These are phyloP conservation scores for Aureobasidium sp. DNA, from an alignment of 2,329 filamentous ascomycete species.

Conservation along the genomic window DNA sequence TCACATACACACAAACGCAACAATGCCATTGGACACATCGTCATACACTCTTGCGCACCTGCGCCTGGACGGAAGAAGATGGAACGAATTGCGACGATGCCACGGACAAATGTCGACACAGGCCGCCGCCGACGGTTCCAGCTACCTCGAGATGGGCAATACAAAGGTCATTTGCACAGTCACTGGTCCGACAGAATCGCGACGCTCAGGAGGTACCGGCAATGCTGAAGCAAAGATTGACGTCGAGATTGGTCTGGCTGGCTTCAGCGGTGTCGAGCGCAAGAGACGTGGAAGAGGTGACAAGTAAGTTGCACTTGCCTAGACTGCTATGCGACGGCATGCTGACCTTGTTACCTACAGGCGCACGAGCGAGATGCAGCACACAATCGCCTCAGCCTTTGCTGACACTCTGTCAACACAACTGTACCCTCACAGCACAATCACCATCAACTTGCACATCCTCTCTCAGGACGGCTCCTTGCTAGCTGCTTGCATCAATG, in stretches of 20 bases:
- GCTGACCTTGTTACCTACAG: constrained; percentile 37
- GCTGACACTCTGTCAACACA: constrained; percentile 71
- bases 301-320: constrained; percentile 50
- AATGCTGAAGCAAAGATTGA: constrained; percentile 57
- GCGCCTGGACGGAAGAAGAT: constrained; percentile 65
- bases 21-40: constrained; percentile 90
- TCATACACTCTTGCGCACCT: constrained; percentile 77
- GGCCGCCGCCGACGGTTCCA: constrained; percentile 83
- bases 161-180: constrained; percentile 95
- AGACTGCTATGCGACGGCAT: not conserved
- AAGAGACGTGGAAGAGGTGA: constrained; percentile 67
- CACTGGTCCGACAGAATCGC: constrained; percentile 69
- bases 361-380: constrained; percentile 70
- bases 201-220: constrained; percentile 35
- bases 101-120: constrained; percentile 88
- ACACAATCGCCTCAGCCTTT: constrained; percentile 70
- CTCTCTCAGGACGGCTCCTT: constrained; percentile 85
- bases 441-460: constrained; percentile 75
- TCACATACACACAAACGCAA: constrained; percentile 19
- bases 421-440: constrained; percentile 80
- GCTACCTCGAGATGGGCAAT: constrained; percentile 94
- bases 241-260: constrained; percentile 77
- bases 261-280: constrained; percentile 80
- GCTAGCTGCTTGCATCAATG: constrained; percentile 83
- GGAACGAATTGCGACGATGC: constrained; percentile 91